Evolutionary conservation across 306 rosid genomes (phyloP).

Genomic region (Malus sylvestris): DNA sequence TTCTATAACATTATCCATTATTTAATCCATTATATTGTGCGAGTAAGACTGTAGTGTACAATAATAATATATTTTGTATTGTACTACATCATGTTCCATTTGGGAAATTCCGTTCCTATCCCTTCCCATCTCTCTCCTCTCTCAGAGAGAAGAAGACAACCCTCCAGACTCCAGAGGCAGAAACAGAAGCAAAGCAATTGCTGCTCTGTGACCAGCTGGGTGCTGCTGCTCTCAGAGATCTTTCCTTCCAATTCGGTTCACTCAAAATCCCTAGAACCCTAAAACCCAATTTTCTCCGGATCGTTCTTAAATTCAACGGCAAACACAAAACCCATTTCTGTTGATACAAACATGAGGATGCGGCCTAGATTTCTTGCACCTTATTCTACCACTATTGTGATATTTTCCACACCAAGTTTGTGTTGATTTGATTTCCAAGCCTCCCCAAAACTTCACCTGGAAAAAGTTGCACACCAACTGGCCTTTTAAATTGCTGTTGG

Average conservation of each 20-base stretch:
- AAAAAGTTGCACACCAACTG: not conserved
- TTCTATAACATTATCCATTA: too few species aligned
- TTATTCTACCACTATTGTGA: constrained; percentile 22
- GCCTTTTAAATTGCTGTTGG: not conserved
- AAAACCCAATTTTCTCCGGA: too few species aligned
- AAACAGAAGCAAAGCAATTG: not conserved
- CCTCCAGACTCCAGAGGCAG: not conserved
- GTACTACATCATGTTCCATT: not conserved
- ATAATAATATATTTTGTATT: not conserved
- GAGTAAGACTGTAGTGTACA: too few species aligned
- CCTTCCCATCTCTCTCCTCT: not conserved
- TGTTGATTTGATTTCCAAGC: constrained; percentile 19
- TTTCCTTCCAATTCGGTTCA: not conserved
- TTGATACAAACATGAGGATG: constrained; percentile 50
- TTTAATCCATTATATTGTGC: too few species aligned
- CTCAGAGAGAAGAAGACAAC: not conserved
- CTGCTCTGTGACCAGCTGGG: not conserved
- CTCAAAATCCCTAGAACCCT: too few species aligned
- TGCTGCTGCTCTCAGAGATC: not conserved
- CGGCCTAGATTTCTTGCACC: not conserved
- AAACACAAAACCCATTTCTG: not conserved
- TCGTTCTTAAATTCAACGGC: too few species aligned
- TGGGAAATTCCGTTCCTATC: not conserved
- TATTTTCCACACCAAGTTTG: constrained; percentile 22
- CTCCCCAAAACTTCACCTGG: constrained; percentile 16